These are phyloP conservation scores for Hypoxylon crocopeplum DNA, from an alignment of 495 filamentous ascomycete genomes.

Conservation along the genomic window DNA sequence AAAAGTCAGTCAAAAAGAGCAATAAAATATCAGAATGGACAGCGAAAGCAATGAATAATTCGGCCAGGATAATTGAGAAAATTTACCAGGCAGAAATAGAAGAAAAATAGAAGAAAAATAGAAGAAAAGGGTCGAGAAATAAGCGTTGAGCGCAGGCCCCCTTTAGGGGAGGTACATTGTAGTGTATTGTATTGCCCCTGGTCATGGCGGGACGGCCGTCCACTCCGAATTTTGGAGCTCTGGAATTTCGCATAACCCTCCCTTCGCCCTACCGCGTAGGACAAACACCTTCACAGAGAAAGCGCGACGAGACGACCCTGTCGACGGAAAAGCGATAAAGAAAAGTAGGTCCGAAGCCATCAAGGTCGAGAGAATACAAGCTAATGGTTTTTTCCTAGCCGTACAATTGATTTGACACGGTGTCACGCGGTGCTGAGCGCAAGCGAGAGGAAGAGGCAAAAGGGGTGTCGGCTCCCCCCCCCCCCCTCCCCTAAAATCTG, in stretches of 20 bases:
- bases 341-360: neutral
- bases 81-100: neutral
- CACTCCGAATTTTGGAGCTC: constrained; percentile 34
- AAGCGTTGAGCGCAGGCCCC: neutral
- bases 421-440: constrained; percentile 24
- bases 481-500: constrained; percentile 17
- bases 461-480: constrained; percentile 29
- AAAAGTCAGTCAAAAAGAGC: neutral
- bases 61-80: no score
- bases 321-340: neutral
- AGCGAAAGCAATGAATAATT: neutral
- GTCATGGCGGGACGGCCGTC: constrained; percentile 22
- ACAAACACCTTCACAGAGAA: constrained; percentile 36
- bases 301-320: constrained; percentile 24
- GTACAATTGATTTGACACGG: constrained; percentile 27
- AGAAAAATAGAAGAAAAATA: neutral
- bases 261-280: constrained; percentile 37
- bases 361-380: neutral
- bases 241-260: constrained; percentile 34
- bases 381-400: constrained; percentile 22
- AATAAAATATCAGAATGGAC: neutral
- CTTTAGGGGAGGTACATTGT: neutral
- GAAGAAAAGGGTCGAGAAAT: neutral
- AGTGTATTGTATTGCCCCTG: constrained; percentile 1
- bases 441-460: constrained; percentile 17